Evolutionary conservation across 1,284 basidiomycete genomes (phyloP).

Genomic region (Cryptococcus neoformans): DNA sequence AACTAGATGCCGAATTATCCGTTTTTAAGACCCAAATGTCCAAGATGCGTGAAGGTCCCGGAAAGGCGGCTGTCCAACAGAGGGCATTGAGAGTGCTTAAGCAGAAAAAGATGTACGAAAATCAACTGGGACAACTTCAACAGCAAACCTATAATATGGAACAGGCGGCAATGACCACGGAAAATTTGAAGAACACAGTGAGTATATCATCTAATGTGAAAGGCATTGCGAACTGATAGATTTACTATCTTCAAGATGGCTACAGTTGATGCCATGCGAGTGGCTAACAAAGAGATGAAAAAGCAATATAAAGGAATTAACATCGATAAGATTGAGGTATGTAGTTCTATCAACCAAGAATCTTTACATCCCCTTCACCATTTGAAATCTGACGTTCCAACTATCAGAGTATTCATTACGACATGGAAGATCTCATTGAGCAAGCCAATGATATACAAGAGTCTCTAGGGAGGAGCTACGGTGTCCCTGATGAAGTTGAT

Average conservation of each 20-base stretch:
- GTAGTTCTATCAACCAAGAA: conserved; percentile 36
- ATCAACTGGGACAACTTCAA: conserved; percentile 81
- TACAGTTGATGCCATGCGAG: conserved; percentile 95
- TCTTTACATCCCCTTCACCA: background rate
- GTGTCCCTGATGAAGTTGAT: conserved; percentile 96
- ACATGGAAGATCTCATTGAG: conserved; percentile 97
- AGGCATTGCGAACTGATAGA: background rate
- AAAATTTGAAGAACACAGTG: conserved; percentile 90
- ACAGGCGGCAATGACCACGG: conserved; percentile 90
- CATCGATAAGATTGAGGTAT: conserved; percentile 96
- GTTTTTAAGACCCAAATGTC: conserved; percentile 97
- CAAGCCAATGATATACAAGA: conserved; percentile 99
- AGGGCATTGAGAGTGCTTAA: conserved; percentile 91
- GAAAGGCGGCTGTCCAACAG: conserved; percentile 94
- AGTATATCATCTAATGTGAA: conserved; percentile 8
- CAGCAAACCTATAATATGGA: conserved; percentile 99
- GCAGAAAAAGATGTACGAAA: conserved; percentile 74
- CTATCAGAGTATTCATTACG: conserved; percentile 37
- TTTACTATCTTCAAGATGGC: background rate
- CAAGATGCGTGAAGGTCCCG: conserved; percentile 88
- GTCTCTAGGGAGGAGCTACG: conserved; percentile 86
- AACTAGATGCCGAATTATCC: conserved; percentile 79
- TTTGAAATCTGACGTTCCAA: background rate
- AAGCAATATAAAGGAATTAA: conserved; percentile 98
- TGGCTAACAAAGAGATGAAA: conserved; percentile 96